These are phyloP conservation scores for Daldinia sp. DNA, from an alignment of 2,329 filamentous ascomycete species.

Conservation along the genomic window DNA sequence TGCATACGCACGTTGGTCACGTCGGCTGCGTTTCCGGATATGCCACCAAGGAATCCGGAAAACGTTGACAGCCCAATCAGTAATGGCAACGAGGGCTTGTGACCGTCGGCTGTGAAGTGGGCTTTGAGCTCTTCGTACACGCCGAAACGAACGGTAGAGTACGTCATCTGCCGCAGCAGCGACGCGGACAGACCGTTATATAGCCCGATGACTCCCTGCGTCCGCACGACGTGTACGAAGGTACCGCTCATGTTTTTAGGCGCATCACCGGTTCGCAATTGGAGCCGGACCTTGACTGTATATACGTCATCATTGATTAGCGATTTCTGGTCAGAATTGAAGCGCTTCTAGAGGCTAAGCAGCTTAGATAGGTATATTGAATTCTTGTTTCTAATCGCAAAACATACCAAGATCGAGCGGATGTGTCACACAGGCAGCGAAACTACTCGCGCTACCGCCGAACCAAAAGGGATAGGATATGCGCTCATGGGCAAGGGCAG, in stretches of 20 bases:
- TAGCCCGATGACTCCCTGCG: conserved; percentile 81
- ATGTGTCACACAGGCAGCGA: conserved; percentile 92
- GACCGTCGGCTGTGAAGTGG: conserved; percentile 63
- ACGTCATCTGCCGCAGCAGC: conserved; percentile 92
- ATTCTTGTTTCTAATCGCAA: conserved; percentile 5
- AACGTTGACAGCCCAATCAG: conserved; percentile 85
- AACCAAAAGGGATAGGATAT: conserved; percentile 89
- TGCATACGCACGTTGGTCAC: conserved; percentile 99
- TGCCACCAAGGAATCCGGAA: conserved; percentile 88
- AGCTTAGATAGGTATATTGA: neutral
- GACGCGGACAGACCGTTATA: conserved; percentile 95
- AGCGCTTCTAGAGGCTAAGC: neutral
- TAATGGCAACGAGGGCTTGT: conserved; percentile 75
- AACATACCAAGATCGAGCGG: conserved; percentile 88
- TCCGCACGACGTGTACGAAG: conserved; percentile 81
- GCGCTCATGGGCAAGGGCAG: conserved; percentile 55
- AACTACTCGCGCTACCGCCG: conserved; percentile 91
- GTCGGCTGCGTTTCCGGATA: conserved; percentile 94
- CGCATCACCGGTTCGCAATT: conserved; percentile 81
- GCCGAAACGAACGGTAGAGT: conserved; percentile 95
- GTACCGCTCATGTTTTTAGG: conserved; percentile 87
- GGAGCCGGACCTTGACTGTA: conserved; percentile 79
- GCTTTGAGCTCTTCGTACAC: conserved; percentile 95
- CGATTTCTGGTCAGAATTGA: neutral
- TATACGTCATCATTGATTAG: conserved; percentile 13